These are phyloP conservation scores for Arabis alpina DNA, from an alignment of 345 rosid genomes.

Conservation along the genomic window DNA sequence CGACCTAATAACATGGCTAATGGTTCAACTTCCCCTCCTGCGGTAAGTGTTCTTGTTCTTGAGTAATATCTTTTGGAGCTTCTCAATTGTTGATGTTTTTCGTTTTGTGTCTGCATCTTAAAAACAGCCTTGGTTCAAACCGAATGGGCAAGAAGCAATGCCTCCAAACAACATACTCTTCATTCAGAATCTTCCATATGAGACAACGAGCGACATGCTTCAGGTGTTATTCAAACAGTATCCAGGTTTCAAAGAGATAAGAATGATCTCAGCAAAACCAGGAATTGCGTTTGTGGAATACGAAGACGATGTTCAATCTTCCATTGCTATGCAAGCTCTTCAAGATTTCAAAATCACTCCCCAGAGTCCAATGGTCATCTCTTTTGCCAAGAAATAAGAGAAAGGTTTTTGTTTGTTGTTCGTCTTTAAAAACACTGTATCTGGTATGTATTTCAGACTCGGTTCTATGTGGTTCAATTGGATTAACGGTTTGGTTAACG, in stretches of 20 bases:
- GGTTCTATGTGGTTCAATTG: constrained; percentile 25
- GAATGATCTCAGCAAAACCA: constrained; percentile 92
- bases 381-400: constrained; percentile 84
- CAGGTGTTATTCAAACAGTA: constrained; percentile 76
- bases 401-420: background rate
- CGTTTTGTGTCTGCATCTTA: constrained; percentile 3
- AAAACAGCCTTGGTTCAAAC: constrained; percentile 62
- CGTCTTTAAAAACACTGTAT: background rate
- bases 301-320: constrained; percentile 84
- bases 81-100: constrained; percentile 5
- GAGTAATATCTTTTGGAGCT: background rate
- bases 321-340: constrained; percentile 87
- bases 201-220: constrained; percentile 86
- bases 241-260: constrained; percentile 90
- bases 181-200: constrained; percentile 87
- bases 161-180: constrained; percentile 87
- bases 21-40: constrained; percentile 55
- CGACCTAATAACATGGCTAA: constrained; percentile 60
- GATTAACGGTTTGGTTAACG: constrained; percentile 5
- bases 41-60: constrained; percentile 51
- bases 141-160: constrained; percentile 58
- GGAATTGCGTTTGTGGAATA: constrained; percentile 94
- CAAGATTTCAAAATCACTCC: constrained; percentile 91
- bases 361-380: constrained; percentile 80
- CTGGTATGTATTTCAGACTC: constrained; percentile 25